Evolutionary conservation across 495 filamentous ascomycete genomes (phyloP).

Genomic region (Xylaria cubensis): DNA sequence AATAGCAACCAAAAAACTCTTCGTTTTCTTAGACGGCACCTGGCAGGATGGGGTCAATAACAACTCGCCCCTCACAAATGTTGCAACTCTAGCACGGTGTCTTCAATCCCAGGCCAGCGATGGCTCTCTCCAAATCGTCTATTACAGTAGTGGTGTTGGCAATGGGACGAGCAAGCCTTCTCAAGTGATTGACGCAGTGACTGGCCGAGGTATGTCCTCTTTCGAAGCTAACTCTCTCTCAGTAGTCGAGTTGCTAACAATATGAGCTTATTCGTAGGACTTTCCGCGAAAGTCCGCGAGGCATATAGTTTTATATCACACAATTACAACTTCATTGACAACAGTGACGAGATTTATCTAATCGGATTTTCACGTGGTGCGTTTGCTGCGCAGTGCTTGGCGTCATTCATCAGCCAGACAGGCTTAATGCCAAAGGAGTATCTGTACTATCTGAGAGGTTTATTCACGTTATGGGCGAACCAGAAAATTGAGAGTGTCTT

Average conservation of each 20-base stretch:
- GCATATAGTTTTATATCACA: not conserved
- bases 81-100: not conserved
- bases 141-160: not conserved
- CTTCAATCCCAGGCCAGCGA: not conserved
- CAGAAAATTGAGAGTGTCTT: not conserved
- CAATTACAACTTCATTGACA: not conserved
- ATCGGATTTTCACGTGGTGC: not conserved
- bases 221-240: not conserved
- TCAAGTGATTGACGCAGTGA: not conserved
- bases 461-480: not conserved
- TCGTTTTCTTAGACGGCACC: not conserved
- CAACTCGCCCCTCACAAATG: not conserved
- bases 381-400: not conserved
- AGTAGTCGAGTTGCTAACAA: not conserved
- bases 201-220: not conserved
- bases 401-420: not conserved
- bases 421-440: not conserved
- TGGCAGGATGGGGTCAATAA: constrained; percentile 1
- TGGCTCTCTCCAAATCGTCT: not conserved
- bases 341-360: not conserved
- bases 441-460: not conserved
- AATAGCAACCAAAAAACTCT: not conserved
- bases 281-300: not conserved
- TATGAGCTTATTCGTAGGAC: not conserved
- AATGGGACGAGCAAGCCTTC: not conserved